Base-by-base conservation (phyloP, 2,329 filamentous ascomycete genomes). In the Bipolaris zeicola region DNA sequence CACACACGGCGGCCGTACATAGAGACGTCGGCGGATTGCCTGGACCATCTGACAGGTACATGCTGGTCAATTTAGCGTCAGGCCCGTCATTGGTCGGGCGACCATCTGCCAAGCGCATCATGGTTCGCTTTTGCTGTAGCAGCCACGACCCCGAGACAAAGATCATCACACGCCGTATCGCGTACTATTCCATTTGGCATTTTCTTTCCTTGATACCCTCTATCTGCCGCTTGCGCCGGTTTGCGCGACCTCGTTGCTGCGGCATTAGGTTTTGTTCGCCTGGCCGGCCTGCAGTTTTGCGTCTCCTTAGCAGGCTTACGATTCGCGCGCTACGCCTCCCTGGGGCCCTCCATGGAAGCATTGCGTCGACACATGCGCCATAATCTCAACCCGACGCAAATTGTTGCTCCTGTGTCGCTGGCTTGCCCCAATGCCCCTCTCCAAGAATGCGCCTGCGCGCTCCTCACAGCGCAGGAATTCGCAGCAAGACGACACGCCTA, bases 311-410 rank as follows among this genome's bases (percentile, higher is more conserved):
- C 66, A 61, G 65, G 61, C 65, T 65, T 70, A 62, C 57, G 57
- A 68, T 68, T 63, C 68, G 63, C 71, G 66, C 71, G 66, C 71
- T 74, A 74, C 71, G 68, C 70, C 69, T 69, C 61, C 62, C 57
- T 62, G 62, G 67, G 61, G 62, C 59, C 58, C 50, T 69, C 63
- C 63, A 67, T 70, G 62, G 63, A 66, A 50, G 63, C 47, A 58
- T 56, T 64, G 55, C 50, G 47, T 63, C 57, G 39, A 63, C 52
- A 50, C 37, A 61, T 59, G 47, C 61, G 61, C 57, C 59, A 50
- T 42, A 55, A 53, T 50, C 42, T 38, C 45, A 42, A 49, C 44
- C 36, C 47, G 46, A 55, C 45, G 38, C 52, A 45, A 57, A 45
- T 55, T 62, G 48, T 31, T 43, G 24, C 18, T 38, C 33, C 33